Evolutionary conservation across 768 basidiomycete genomes (phyloP).

Genomic region (Cystobasidium onofrii): DNA sequence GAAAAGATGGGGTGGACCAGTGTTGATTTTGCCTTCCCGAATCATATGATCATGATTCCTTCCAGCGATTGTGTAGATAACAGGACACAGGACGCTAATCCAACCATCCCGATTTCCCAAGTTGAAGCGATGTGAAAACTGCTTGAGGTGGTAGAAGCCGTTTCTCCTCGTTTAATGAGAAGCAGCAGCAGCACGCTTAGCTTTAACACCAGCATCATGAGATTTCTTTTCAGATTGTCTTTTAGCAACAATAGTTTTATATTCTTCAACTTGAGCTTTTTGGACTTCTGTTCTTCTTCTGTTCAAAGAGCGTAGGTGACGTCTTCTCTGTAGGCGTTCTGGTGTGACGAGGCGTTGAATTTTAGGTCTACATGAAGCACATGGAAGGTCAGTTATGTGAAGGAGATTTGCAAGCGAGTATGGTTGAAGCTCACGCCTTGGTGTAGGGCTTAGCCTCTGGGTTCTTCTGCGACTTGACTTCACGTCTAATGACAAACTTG

Average conservation of each 20-base stretch:
- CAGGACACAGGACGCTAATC: no score
- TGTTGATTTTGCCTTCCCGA: no score
- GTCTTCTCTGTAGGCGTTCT: slow-evolving; percentile 87
- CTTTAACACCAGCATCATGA: slow-evolving; percentile 75
- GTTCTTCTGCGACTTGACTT: slow-evolving; percentile 79
- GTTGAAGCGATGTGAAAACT: no score
- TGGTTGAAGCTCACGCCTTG: slow-evolving; percentile 75
- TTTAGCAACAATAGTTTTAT: slow-evolving; percentile 78
- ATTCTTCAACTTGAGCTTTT: slow-evolving; percentile 92
- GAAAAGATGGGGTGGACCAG: no score
- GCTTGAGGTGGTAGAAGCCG: no score
- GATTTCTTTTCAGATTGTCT: slow-evolving; percentile 88
- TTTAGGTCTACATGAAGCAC: no score
- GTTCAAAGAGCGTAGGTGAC: slow-evolving; percentile 79
- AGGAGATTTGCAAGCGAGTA: no score
- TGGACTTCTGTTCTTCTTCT: slow-evolving; percentile 77
- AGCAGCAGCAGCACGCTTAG: slow-evolving; percentile 49
- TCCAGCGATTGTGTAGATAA: no score
- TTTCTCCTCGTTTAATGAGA: slow-evolving; percentile 15
- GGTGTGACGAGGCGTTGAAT: slow-evolving; percentile 96
- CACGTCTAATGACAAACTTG: slow-evolving; percentile 89
- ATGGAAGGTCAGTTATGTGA: no score
- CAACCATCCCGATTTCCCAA: no score
- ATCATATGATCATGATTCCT: no score
- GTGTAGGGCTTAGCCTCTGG: slow-evolving; percentile 82